These are phyloP conservation scores for Euphrasia confusa DNA, from an alignment of 257 asterid species.

Conservation along the genomic window DNA sequence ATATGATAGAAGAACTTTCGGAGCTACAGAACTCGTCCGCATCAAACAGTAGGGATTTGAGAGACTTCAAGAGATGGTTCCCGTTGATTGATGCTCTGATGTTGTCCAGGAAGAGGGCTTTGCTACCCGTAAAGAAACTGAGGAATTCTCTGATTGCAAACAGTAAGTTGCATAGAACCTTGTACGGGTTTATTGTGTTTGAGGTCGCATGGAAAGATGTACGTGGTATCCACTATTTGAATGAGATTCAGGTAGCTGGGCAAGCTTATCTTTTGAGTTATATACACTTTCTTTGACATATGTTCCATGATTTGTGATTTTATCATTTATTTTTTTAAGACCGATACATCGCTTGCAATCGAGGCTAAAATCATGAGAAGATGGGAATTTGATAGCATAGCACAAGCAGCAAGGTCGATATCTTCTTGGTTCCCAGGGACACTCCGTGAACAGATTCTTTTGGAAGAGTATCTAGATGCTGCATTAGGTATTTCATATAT, in stretches of 20 bases:
- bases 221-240: constrained; percentile 85
- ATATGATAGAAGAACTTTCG: constrained; percentile 34
- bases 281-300: constrained; percentile 8
- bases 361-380: constrained; percentile 90
- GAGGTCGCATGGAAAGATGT: constrained; percentile 83
- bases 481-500: constrained; percentile 41
- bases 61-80: constrained; percentile 58
- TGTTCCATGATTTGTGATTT: constrained; percentile 14
- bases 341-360: constrained; percentile 84
- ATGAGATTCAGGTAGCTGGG: constrained; percentile 83
- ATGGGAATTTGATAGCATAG: constrained; percentile 93
- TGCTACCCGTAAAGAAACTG: constrained; percentile 85
- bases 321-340: constrained; percentile 37
- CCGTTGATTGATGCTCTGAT: constrained; percentile 62
- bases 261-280: constrained; percentile 1
- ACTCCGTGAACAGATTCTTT: constrained; percentile 43
- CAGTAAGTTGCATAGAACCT: constrained; percentile 81
- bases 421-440: constrained; percentile 86
- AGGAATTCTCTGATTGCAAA: constrained; percentile 60
- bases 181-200: constrained; percentile 90
- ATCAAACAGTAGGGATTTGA: constrained; percentile 34
- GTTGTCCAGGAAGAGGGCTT: constrained; percentile 75
- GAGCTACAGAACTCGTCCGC: constrained; percentile 38
- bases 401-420: constrained; percentile 63
- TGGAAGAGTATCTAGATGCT: constrained; percentile 64